Evolutionary conservation across 2,329 filamentous ascomycete species (phyloP), one percentile per base, ranked within the genome.

Genomic region (Fusarium sp.): DNA sequence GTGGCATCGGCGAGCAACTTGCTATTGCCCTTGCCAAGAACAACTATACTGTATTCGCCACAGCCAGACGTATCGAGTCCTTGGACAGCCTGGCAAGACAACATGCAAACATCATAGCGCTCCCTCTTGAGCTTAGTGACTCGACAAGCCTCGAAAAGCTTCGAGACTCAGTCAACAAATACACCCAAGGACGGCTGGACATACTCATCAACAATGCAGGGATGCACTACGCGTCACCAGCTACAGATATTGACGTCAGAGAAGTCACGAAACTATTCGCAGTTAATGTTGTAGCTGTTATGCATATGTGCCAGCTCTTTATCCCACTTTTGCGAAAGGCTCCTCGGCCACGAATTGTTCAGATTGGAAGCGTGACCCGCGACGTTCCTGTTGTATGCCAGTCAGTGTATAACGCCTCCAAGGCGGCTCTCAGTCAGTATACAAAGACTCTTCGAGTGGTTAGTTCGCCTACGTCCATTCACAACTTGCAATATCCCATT

Each of bases 61-160:
- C 39, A 10, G 39, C 30, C 5, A 57, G 39, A 2, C 55, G 28
- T 15, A 14, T 14, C 9, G 18, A 57, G 18, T 57, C n/a, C 18
- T 8, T 57, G 3, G 3, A 34, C 3, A 20, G 22, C 9, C 18
- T 57, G 0, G 22, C 4, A 13, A 13, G 4, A 4, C 22, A 48
- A 7, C 8, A 57, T 34, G 5, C 9, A 24, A 57, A 48, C 10
- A n/a, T 57, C 1, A 22, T 57, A 5, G 39, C 30, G 8, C 13
- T 57, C 1, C n/a, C 55, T 36, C 14, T 48, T 1, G 39, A 57
- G 18, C 55, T 57, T 2, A 3, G 13, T 5, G 30, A 48, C 1
- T 6, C 18, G 0, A 15, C 3, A 0, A 57, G 55, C 2, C 2
- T 34, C 14, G 10, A 48, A 13, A 8, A 1, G 3, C 39, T 57